phyloP scores from a whole-genome alignment of 1,139 yeast species.

The Nakaseomyces glabratus region DNA sequence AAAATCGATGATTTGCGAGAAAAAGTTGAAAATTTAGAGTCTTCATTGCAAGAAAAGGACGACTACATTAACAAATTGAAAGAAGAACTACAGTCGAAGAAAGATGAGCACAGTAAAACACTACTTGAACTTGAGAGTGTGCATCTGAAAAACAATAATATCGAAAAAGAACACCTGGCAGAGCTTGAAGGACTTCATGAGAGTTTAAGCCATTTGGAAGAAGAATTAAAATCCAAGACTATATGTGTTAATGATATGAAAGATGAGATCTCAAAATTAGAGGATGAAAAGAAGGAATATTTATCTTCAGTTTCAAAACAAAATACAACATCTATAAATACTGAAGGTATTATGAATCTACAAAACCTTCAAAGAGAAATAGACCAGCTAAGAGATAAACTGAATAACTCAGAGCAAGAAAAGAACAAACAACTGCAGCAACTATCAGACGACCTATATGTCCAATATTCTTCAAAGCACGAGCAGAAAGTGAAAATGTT shows the following conservation, averaged over 20 bases:
- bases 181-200: slow-evolving; percentile 33
- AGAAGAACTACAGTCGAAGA: slow-evolving; percentile 16
- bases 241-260: slow-evolving; percentile 22
- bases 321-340: neutral
- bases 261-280: slow-evolving; percentile 19
- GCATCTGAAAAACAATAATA: slow-evolving; percentile 20
- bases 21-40: slow-evolving; percentile 16
- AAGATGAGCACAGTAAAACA: slow-evolving; percentile 23
- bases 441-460: slow-evolving; percentile 56
- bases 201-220: slow-evolving; percentile 30
- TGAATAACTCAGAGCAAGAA: slow-evolving; percentile 31
- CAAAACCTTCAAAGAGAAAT: slow-evolving; percentile 15
- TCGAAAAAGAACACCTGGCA: slow-evolving; percentile 32
- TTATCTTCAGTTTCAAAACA: slow-evolving; percentile 4
- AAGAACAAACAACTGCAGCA: slow-evolving; percentile 45
- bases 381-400: slow-evolving; percentile 19
- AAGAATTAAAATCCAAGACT: slow-evolving; percentile 24
- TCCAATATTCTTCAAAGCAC: slow-evolving; percentile 63
- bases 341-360: neutral
- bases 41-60: slow-evolving; percentile 15
- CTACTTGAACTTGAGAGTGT: slow-evolving; percentile 23
- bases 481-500: slow-evolving; percentile 51
- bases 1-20: slow-evolving; percentile 18
- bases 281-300: slow-evolving; percentile 6
- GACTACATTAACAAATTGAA: slow-evolving; percentile 17